phyloP scores from a whole-genome alignment of 2,329 filamentous ascomycete species.

The Claviceps arundinis region DNA sequence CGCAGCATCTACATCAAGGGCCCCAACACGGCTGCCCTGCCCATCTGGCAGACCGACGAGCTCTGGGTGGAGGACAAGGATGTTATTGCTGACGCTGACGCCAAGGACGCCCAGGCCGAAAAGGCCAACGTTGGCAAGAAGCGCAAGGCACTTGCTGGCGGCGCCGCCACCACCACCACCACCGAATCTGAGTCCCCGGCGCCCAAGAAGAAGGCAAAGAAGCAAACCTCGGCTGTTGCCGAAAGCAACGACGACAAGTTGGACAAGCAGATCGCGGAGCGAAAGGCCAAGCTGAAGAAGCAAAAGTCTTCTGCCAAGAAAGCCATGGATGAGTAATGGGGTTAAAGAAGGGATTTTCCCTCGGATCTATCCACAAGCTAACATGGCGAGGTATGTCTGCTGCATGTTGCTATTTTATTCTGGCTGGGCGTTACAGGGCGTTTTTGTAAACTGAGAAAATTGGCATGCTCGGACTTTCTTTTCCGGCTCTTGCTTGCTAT shows the following conservation, averaged over 20 bases:
- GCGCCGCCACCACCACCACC: conserved; percentile 27
- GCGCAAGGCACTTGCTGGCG: conserved; percentile 35
- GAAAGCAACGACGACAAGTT: conserved; percentile 39
- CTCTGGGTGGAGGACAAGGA: conserved; percentile 73
- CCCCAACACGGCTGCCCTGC: conserved; percentile 72
- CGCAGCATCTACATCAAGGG: conserved; percentile 83
- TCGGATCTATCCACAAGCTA: neutral
- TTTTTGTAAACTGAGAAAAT: neutral
- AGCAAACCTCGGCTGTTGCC: conserved; percentile 19
- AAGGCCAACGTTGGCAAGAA: conserved; percentile 54
- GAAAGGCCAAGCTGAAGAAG: conserved; percentile 44
- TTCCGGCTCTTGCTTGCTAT: neutral
- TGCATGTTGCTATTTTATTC: neutral
- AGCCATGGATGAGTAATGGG: conserved; percentile 30
- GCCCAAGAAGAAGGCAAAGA: conserved; percentile 25
- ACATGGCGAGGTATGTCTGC: neutral
- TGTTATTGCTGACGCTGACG: conserved; percentile 48
- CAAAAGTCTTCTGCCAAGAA: conserved; percentile 44
- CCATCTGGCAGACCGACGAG: conserved; percentile 89
- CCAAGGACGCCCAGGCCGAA: conserved; percentile 30
- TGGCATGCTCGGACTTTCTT: neutral
- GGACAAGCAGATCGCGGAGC: conserved; percentile 45
- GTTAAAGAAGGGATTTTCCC: no score
- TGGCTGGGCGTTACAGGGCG: neutral
- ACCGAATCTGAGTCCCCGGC: conserved; percentile 6